These are phyloP conservation scores for Botrytis fragariae DNA, from an alignment of 2,329 filamentous ascomycete genomes.

Conservation along the genomic window DNA sequence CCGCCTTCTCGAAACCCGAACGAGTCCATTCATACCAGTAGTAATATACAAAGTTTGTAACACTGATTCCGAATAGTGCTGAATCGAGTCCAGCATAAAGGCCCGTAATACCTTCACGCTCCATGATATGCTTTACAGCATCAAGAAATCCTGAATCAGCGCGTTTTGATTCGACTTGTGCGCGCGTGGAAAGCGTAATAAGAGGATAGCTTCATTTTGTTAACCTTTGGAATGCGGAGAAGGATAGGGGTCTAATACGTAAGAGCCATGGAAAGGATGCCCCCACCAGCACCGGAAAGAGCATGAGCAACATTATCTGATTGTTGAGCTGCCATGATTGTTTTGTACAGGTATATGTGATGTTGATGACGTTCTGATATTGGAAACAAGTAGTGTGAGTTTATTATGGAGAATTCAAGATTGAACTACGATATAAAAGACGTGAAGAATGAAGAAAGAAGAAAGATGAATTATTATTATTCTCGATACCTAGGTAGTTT, in stretches of 20 bases:
- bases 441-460: constrained; percentile 21
- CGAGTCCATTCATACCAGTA: constrained; percentile 99
- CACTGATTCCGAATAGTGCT: constrained; percentile 93
- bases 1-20: constrained; percentile 77
- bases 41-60: constrained; percentile 99
- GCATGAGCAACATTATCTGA: constrained; percentile 98
- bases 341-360: constrained; percentile 13
- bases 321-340: constrained; percentile 49
- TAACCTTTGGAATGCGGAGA: constrained; percentile 5
- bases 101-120: constrained; percentile 83
- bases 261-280: constrained; percentile 90
- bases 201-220: constrained; percentile 71
- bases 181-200: constrained; percentile 94
- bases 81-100: constrained; percentile 93
- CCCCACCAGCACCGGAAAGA: constrained; percentile 87
- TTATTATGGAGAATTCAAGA: neutral
- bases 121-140: constrained; percentile 81
- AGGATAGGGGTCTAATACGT: constrained; percentile 57
- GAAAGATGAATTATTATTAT: constrained; percentile 3
- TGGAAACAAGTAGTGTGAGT: constrained; percentile 2
- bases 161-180: constrained; percentile 95
- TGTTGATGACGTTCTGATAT: constrained; percentile 1
- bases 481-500: neutral
- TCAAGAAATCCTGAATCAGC: constrained; percentile 81
- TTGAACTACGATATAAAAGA: constrained; percentile 1